These are phyloP conservation scores for Pichia heedii DNA, from an alignment of 805 yeast species.

Conservation along the genomic window DNA sequence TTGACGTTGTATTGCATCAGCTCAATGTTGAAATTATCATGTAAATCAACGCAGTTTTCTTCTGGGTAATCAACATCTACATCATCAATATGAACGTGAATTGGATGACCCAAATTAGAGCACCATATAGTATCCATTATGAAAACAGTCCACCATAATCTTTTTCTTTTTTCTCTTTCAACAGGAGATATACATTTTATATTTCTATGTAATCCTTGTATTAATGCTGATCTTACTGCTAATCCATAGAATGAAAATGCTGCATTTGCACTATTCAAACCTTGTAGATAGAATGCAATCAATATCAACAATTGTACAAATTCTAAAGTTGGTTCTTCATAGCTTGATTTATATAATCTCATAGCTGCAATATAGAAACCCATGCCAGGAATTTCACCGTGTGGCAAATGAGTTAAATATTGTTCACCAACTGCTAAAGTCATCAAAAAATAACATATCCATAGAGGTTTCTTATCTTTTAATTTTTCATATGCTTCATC, in stretches of 20 bases:
- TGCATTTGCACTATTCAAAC: slow-evolving; percentile 26
- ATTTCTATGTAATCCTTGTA: slow-evolving; percentile 25
- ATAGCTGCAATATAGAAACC: slow-evolving; percentile 23
- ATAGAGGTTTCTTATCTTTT: slow-evolving; percentile 10
- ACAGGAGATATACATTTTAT: slow-evolving; percentile 6
- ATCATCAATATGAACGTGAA: slow-evolving; percentile 25
- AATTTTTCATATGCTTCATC: slow-evolving; percentile 15
- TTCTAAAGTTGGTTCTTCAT: slow-evolving; percentile 24
- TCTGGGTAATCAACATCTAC: slow-evolving; percentile 20
- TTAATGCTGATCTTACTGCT: slow-evolving; percentile 23
- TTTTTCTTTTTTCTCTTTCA: slow-evolving; percentile 24
- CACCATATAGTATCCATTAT: slow-evolving; percentile 26
- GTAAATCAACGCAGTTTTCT: slow-evolving; percentile 14
- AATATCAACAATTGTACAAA: slow-evolving; percentile 23
- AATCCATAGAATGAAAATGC: slow-evolving; percentile 25
- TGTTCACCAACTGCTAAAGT: slow-evolving; percentile 16
- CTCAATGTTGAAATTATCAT: slow-evolving; percentile 23
- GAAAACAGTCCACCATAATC: slow-evolving; percentile 31
- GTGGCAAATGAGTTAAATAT: slow-evolving; percentile 10
- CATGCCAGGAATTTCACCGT: slow-evolving; percentile 19
- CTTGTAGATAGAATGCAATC: slow-evolving; percentile 28
- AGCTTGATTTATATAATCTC: slow-evolving; percentile 13
- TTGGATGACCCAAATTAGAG: slow-evolving; percentile 26
- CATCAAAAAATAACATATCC: slow-evolving; percentile 13
- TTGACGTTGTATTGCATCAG: slow-evolving; percentile 18